Conservation (phyloP, 2,329 filamentous ascomycete genomes). For the Cadophora sp. region DNA sequence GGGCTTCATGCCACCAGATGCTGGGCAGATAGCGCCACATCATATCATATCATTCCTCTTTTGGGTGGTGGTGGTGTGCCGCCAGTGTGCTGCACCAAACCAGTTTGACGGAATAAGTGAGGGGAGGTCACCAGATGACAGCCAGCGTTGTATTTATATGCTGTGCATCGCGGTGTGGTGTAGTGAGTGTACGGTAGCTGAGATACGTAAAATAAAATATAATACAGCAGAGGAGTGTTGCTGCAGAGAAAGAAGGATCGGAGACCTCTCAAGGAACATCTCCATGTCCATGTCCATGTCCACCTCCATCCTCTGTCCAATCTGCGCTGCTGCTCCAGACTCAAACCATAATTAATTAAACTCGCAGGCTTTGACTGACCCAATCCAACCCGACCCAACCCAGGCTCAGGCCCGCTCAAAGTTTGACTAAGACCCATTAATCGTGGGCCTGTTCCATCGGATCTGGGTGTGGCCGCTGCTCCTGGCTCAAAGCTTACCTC, state of each 20-base stretch:
- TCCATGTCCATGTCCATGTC: too few relatives aligned
- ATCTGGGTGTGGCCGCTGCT: not conserved
- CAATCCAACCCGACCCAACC: too few relatives aligned
- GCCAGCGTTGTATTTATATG: not conserved
- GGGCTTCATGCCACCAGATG: not conserved
- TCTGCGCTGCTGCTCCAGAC: not conserved
- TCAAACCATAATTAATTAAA: not conserved
- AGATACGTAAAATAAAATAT: too few relatives aligned
- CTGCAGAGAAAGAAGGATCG: too few relatives aligned
- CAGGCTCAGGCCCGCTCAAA: too few relatives aligned
- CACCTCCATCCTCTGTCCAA: not conserved
- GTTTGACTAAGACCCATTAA: not conserved
- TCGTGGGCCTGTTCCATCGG: not conserved
- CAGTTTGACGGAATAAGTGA: not conserved
- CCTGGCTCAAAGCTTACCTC: not conserved
- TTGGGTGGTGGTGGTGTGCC: not conserved
- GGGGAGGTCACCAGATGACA: not conserved
- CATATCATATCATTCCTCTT: not conserved
- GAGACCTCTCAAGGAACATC: too few relatives aligned
- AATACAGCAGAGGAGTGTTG: too few relatives aligned
- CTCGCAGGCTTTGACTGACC: not conserved
- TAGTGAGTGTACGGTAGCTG: not conserved
- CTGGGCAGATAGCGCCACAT: conserved; percentile 1
- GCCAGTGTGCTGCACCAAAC: not conserved
- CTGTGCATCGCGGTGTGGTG: not conserved